Evolutionary conservation across 805 yeast genomes (phyloP).

Genomic region (Kodamaea kaohsiungensis): DNA sequence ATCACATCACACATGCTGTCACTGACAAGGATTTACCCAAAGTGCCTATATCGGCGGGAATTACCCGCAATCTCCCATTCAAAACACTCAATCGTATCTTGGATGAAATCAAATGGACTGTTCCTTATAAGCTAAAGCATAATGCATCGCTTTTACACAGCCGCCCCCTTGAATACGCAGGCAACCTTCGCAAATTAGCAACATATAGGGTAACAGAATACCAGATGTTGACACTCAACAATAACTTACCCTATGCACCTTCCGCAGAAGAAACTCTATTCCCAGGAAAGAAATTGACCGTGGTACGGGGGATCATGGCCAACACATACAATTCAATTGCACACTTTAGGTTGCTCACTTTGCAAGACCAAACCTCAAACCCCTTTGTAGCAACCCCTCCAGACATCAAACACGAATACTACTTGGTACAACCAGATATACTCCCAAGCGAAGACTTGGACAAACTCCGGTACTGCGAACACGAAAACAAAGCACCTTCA

Average conservation of each 20-base stretch:
- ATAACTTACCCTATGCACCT: constrained; percentile 35
- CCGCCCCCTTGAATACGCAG: constrained; percentile 40
- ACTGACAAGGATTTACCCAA: background rate
- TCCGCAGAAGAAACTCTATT: constrained; percentile 24
- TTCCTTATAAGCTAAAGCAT: constrained; percentile 14
- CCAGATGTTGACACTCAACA: constrained; percentile 36
- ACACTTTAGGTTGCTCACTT: constrained; percentile 34
- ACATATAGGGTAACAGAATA: constrained; percentile 10
- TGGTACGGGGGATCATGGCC: constrained; percentile 34
- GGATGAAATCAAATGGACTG: constrained; percentile 52
- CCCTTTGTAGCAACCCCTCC: constrained; percentile 14
- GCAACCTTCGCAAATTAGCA: constrained; percentile 5
- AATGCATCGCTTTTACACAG: constrained; percentile 24
- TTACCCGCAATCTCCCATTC: constrained; percentile 29
- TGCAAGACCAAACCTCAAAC: constrained; percentile 22
- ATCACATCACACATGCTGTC: background rate
- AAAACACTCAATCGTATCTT: constrained; percentile 69
- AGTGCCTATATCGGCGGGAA: background rate
- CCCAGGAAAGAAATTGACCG: constrained; percentile 19
- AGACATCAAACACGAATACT: constrained; percentile 38
- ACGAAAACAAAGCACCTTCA: constrained; percentile 2
- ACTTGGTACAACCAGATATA: constrained; percentile 23
- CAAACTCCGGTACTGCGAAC: constrained; percentile 14
- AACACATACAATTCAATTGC: constrained; percentile 14
- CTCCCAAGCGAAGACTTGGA: constrained; percentile 32